Percentiles rank a stretch among this genome's conserved stretches.
phyloP scores from a whole-genome alignment of 176 grass and related monocot species.

The Eleusine indica region DNA sequence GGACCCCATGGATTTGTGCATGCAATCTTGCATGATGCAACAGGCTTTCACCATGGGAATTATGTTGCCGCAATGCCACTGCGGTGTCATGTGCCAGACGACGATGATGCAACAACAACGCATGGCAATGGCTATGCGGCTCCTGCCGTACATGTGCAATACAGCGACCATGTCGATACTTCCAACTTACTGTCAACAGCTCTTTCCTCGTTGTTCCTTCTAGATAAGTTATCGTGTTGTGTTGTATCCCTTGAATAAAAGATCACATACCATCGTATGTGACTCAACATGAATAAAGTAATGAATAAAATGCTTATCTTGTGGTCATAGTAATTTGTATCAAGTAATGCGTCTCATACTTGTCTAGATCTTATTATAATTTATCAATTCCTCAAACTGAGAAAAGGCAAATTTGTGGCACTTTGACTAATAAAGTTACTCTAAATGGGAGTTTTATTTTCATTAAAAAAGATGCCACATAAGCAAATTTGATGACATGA shows the following conservation, averaged over 20 bases:
- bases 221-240: neutral
- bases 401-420: too few relatives aligned
- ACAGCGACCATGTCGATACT: neutral
- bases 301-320: neutral
- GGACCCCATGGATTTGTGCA: neutral
- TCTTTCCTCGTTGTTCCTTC: neutral
- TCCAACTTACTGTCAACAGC: neutral
- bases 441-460: too few relatives aligned
- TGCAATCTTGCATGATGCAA: neutral
- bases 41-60: neutral
- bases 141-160: neutral
- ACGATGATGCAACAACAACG: neutral
- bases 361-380: neutral
- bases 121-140: neutral
- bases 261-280: conserved; percentile 15
- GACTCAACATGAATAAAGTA: neutral
- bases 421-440: too few relatives aligned
- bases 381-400: neutral
- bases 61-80: neutral
- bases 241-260: neutral
- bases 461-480: too few relatives aligned
- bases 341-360: neutral
- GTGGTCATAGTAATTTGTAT: too few relatives aligned
- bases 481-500: too few relatives aligned
- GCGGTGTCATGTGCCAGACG: neutral